Base-by-base conservation (phyloP, 345 rosid genomes). In the Noccaea bulbosa region DNA sequence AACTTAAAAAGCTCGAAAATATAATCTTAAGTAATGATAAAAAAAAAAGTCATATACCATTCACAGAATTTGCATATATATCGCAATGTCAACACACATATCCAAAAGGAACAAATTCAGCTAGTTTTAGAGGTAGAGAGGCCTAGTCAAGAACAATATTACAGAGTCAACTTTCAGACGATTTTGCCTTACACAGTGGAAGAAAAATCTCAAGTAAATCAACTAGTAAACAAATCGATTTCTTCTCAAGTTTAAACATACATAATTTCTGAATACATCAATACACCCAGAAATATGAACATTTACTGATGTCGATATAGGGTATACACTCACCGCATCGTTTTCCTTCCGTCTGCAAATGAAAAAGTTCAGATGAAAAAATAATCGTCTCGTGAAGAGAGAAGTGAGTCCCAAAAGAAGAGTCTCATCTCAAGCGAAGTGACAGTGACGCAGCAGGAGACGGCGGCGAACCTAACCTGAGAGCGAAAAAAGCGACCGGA, bases 31-130 rank as follows among this genome's bases (percentile, higher is more conserved):
- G 24, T 32, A 30, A 53, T 16, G 43, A 39, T 66, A 48, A 66
- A 66, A 44, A 66, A 66, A 44, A 14, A 4, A 9, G 1, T 55
- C 24, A 54, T 33, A 46, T 24, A 65, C 58, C 32, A 50, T 41
- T 44, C 44, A 20, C 5, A 46, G 30, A 35, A 12, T 34, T 44
- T 8, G 12, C 38, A 69, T 55, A 56, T 35, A 8, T 56, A 37
- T 30, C 15, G 9, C 8, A 51, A 65, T 65, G 48, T 40, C 62
- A 30, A 44, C 30, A 24, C 34, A 15, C 35, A 49, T 37, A 1
- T 24, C 11, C 32, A 10, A 3, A 40, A 40, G 44, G 12, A 40
- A 24, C 30, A 24, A 24, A 24, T 24, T 24, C 30, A 2, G 30
- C 30, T 24, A 17, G 20, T 17, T 17, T 17, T 17, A 17, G 20